These are phyloP conservation scores for Paramecium pentaurelia DNA, from an alignment of 73 alveolate species.

Conservation along the genomic window DNA sequence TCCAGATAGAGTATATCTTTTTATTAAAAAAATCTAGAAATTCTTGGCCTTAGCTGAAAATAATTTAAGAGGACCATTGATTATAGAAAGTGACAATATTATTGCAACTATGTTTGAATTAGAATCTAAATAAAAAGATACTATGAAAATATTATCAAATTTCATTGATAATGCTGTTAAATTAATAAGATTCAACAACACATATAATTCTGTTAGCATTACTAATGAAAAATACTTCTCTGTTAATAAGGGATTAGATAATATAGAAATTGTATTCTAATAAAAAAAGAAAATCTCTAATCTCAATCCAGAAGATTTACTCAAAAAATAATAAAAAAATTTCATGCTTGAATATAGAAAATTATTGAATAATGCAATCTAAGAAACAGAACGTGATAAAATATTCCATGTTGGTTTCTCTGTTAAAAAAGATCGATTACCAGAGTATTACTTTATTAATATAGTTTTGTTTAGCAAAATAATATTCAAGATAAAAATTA, in stretches of 20 bases:
- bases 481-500: background rate
- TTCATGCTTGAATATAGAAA: background rate
- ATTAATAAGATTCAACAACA: slow-evolving; percentile 21
- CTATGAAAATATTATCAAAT: slow-evolving; percentile 3
- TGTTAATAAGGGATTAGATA: background rate
- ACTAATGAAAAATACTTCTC: background rate
- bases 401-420: slow-evolving; percentile 52
- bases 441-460: slow-evolving; percentile 35
- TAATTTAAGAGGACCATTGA: slow-evolving; percentile 47
- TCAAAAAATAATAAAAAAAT: background rate
- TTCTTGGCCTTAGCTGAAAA: slow-evolving; percentile 1
- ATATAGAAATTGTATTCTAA: background rate
- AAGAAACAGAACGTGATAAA: slow-evolving; percentile 38
- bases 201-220: background rate
- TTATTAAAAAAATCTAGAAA: background rate
- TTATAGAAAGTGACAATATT: slow-evolving; percentile 10
- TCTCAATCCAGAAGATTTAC: background rate
- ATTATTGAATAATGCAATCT: background rate
- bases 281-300: background rate
- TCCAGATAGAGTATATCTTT: slow-evolving; percentile 17
- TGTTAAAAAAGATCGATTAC: slow-evolving; percentile 44
- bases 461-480: slow-evolving; percentile 38
- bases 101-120: slow-evolving; percentile 3
- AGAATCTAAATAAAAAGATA: slow-evolving; percentile 11
- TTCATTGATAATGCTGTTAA: slow-evolving; percentile 27